Conservation (phyloP, 2,329 filamentous ascomycete genomes). For the Onygena corvina region DNA sequence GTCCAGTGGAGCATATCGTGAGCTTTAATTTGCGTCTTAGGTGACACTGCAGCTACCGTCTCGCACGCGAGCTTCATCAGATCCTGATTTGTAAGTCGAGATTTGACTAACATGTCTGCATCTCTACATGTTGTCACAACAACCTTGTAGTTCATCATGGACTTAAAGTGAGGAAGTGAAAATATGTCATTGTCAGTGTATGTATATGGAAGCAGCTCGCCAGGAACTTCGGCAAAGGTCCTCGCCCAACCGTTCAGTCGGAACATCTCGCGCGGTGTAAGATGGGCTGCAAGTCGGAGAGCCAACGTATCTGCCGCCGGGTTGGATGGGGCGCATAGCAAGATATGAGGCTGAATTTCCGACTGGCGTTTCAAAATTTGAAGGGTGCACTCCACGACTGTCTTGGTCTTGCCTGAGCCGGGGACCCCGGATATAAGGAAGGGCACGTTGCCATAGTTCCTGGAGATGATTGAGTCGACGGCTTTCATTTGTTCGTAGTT, state of each 20-base stretch:
- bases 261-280: conserved; percentile 30
- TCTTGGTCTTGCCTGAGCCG: conserved; percentile 44
- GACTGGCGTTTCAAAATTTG: conserved; percentile 19
- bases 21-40: conserved; percentile 10
- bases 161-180: conserved; percentile 29
- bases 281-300: conserved; percentile 27
- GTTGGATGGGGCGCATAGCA: conserved; percentile 38
- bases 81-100: conserved; percentile 34
- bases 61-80: conserved; percentile 28
- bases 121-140: conserved; percentile 35
- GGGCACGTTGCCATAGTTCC: conserved; percentile 35
- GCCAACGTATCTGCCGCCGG: conserved; percentile 37
- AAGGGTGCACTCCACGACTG: conserved; percentile 35
- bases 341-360: conserved; percentile 24
- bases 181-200: conserved; percentile 33
- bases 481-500: conserved; percentile 41
- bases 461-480: conserved; percentile 31
- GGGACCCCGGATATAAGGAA: conserved; percentile 40
- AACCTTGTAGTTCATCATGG: conserved; percentile 32
- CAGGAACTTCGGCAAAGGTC: conserved; percentile 33
- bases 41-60: conserved; percentile 25
- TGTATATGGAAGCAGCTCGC: conserved; percentile 29
- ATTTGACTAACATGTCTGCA: conserved; percentile 32
- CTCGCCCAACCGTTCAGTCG: conserved; percentile 33
- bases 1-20: conserved; percentile 30